phyloP scores from a whole-genome alignment of 345 rosid genomes.

The Pugionium dolabratum region DNA sequence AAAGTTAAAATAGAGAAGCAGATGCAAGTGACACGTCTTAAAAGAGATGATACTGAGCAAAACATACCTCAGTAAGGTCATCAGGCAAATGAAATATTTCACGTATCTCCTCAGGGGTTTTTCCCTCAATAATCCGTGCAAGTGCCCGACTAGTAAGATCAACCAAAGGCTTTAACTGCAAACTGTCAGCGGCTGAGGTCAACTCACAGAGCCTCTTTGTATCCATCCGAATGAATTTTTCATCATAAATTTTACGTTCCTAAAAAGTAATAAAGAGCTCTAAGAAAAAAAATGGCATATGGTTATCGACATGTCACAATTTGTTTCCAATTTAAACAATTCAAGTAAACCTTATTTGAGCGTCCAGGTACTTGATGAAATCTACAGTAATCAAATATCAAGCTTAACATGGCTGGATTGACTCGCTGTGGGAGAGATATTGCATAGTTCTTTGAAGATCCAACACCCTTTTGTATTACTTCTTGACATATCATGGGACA shows the following conservation, averaged over 20 bases:
- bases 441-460: slow-evolving; percentile 79
- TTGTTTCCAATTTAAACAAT: slow-evolving; percentile 14
- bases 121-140: slow-evolving; percentile 91
- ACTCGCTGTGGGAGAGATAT: slow-evolving; percentile 89
- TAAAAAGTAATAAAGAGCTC: slow-evolving; percentile 35
- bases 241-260: slow-evolving; percentile 90
- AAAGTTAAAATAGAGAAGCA: slow-evolving; percentile 12
- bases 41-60: slow-evolving; percentile 34
- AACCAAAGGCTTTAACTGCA: slow-evolving; percentile 86
- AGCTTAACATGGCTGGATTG: slow-evolving; percentile 74
- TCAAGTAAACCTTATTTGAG: slow-evolving; percentile 67
- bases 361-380: slow-evolving; percentile 88
- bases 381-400: slow-evolving; percentile 85
- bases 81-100: slow-evolving; percentile 95
- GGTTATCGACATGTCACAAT: slow-evolving; percentile 10
- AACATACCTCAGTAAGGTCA: slow-evolving; percentile 92
- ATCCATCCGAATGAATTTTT: slow-evolving; percentile 87
- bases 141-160: slow-evolving; percentile 97
- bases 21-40: slow-evolving; percentile 11
- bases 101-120: slow-evolving; percentile 88
- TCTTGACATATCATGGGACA: slow-evolving; percentile 92
- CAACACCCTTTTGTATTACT: slow-evolving; percentile 72
- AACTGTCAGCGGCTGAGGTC: slow-evolving; percentile 97
- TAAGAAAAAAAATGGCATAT: not conserved
- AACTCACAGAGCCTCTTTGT: slow-evolving; percentile 88